Conservation (phyloP, 2,329 filamentous ascomycete genomes). For the Arthrobotrys sinensis region DNA sequence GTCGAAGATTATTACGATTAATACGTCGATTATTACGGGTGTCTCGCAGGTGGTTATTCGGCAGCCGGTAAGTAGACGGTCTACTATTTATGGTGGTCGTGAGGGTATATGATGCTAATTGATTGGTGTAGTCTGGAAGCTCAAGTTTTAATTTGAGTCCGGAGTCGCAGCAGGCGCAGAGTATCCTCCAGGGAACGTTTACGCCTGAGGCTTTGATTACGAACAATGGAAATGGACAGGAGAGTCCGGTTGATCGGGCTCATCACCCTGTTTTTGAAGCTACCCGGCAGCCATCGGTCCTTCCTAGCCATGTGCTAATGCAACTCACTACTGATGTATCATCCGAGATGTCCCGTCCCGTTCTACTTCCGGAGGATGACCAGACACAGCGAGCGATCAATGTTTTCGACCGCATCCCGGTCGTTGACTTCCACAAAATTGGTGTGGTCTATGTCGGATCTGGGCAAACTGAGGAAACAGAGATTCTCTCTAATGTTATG, state of each 20-base stretch:
- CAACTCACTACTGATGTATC: conserved; percentile 72
- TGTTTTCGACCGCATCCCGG: conserved; percentile 87
- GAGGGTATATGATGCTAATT: conserved; percentile 32
- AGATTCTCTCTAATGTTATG: conserved; percentile 87
- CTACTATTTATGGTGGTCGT: not conserved
- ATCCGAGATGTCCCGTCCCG: conserved; percentile 71
- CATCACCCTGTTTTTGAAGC: conserved; percentile 71
- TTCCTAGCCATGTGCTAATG: conserved; percentile 82
- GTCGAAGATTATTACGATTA: conserved; percentile 71
- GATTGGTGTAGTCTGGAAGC: conserved; percentile 66
- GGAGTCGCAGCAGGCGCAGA: conserved; percentile 62
- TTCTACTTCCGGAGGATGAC: conserved; percentile 79
- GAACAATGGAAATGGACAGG: conserved; percentile 20
- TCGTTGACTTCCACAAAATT: conserved; percentile 94
- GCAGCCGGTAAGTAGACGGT: conserved; percentile 62
- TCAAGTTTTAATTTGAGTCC: conserved; percentile 67
- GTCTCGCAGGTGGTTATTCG: conserved; percentile 70
- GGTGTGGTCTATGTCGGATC: conserved; percentile 94
- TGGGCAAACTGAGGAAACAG: conserved; percentile 83
- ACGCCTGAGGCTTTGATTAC: conserved; percentile 39
- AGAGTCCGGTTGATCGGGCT: conserved; percentile 48
- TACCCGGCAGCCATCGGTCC: conserved; percentile 72
- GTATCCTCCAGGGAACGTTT: conserved; percentile 60
- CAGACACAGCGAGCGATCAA: conserved; percentile 77
- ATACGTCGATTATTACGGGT: conserved; percentile 70